Evolutionary conservation across 2,329 filamentous ascomycete species (phyloP).

Genomic region (Aspergillus ibericus): DNA sequence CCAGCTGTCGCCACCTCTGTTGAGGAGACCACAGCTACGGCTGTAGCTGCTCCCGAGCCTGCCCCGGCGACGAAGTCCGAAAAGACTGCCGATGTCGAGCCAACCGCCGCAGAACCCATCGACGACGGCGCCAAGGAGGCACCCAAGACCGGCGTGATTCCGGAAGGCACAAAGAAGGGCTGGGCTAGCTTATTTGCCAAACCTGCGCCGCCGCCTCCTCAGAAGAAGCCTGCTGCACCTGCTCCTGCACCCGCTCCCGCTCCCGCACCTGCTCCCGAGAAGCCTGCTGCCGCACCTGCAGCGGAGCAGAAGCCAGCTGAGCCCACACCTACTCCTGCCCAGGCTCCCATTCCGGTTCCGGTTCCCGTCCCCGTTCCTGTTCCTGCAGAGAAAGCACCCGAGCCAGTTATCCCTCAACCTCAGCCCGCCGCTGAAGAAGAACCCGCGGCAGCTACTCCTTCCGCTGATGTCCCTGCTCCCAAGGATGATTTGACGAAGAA

Average conservation of each 20-base stretch:
- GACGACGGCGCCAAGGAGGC: conserved; percentile 15
- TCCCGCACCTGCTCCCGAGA: conserved; percentile 25
- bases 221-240: conserved; percentile 50
- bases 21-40: conserved; percentile 4
- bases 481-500: conserved; percentile 84
- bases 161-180: conserved; percentile 45
- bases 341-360: conserved; percentile 20
- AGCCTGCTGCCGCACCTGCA: conserved; percentile 11
- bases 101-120: conserved; percentile 20
- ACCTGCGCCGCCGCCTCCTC: conserved; percentile 54
- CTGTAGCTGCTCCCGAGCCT: conserved; percentile 25
- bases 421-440: conserved; percentile 32
- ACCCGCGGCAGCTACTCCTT: conserved; percentile 38
- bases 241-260: conserved; percentile 25
- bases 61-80: conserved; percentile 27
- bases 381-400: conserved; percentile 36
- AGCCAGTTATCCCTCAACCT: conserved; percentile 31
- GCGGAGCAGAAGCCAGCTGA: conserved; percentile 11
- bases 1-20: conserved; percentile 20
- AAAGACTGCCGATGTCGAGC: conserved; percentile 20
- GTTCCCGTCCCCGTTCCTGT: conserved; percentile 41
- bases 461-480: conserved; percentile 60
- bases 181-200: conserved; percentile 79
- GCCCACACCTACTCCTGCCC: not conserved
- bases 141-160: conserved; percentile 36